Base-by-base conservation (phyloP, 805 yeast genomes). In the Teunomyces gatunensis region DNA sequence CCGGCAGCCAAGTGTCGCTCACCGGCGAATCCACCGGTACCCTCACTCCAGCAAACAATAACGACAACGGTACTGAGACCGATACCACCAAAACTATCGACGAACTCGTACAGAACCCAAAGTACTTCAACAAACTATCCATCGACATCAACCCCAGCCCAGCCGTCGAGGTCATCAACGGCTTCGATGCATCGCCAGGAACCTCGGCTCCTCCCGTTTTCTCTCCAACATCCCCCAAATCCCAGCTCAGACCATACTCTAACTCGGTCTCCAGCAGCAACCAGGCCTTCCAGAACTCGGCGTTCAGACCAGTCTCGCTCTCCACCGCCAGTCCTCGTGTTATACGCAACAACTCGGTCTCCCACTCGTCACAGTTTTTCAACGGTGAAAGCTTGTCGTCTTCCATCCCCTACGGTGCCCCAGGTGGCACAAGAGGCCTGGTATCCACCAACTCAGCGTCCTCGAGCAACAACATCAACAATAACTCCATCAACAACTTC, bases 321-420 rank as follows among this genome's bases (percentile, higher is more conserved):
- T 34, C 59, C 44, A 44, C 60, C 13, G 59, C 63, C 20, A 65
- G 73, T 50, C 73, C 81, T 54, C 51, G 84, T 71, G 44, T 68
- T 28, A 69, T 64, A 35, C 55, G 75, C 32, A 68, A 70, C 34
- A 67, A 68, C 51, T 71, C 76, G 9, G 59, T 68, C 25, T 60
- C 71, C 6, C 76, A 73, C 53, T 61, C 73, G 32, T 69, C 74
- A 17, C 72, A 71, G 48, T 56, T 63, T 44, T 59, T 66, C 44
- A 52, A 58, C 20, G 56, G 61, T 34, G 77, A 73, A 49, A 68
- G 73, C 49, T 69, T 84, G 54, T 79, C 87, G 4, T 71, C 81
- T 20, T 74, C 81, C 34, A 84, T 85, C 43, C 90, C 90, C 1
- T 85, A 84, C 62, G 74, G 85, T 6, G 89, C 83, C 1, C 90